A percentile compares a stretch with the other conserved stretches of the same genome.
phyloP scores from a whole-genome alignment of 805 yeast genomes.

The Pichia nakasei region DNA sequence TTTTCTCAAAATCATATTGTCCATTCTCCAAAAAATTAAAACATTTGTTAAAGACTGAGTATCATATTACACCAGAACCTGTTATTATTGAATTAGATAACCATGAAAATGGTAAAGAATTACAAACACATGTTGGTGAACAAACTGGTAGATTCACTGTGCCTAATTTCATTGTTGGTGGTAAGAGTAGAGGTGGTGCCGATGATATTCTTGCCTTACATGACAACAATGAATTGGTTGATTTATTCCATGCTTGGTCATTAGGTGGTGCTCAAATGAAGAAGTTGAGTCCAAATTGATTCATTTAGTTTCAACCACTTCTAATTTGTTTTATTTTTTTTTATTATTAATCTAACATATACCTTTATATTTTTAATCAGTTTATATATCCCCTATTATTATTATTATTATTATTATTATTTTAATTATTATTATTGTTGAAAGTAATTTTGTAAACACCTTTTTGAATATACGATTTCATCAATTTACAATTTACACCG shows the following conservation, averaged over 20 bases:
- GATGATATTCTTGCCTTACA: conserved; percentile 71
- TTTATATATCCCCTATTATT: no score
- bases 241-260: conserved; percentile 55
- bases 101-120: conserved; percentile 63
- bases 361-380: no score
- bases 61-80: conserved; percentile 65
- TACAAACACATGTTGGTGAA: conserved; percentile 63
- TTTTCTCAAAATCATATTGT: conserved; percentile 57
- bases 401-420: no score
- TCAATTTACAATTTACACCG: no score
- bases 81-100: conserved; percentile 72
- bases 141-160: conserved; percentile 79
- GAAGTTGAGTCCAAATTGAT: conserved; percentile 18
- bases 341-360: neutral
- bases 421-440: no score
- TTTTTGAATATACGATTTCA: no score
- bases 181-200: conserved; percentile 75
- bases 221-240: conserved; percentile 43
- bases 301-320: neutral
- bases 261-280: conserved; percentile 39
- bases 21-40: conserved; percentile 74
- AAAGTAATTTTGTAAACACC: no score
- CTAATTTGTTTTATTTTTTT: neutral
- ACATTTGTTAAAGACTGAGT: conserved; percentile 50
- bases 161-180: conserved; percentile 77